Conservation (phyloP, 306 rosid species). For the Luffa aegyptiaca region DNA sequence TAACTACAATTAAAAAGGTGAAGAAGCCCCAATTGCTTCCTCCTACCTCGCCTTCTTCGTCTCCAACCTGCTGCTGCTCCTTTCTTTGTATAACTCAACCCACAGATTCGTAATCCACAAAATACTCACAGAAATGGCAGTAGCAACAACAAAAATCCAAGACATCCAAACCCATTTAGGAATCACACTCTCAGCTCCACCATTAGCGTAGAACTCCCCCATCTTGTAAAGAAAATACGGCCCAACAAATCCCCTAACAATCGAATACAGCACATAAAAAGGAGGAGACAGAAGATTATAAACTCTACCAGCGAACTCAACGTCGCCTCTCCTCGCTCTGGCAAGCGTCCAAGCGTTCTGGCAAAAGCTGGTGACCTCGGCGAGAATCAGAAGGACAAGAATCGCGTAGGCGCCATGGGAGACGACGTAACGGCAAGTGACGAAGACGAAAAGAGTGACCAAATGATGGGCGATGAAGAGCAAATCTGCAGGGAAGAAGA, state of each 20-base stretch:
- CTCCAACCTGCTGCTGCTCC: conserved; percentile 27
- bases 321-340: conserved; percentile 30
- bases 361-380: conserved; percentile 68
- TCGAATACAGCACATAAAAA: conserved; percentile 42
- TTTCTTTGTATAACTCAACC: conserved; percentile 44
- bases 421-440: conserved; percentile 77
- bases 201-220: conserved; percentile 40
- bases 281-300: conserved; percentile 49
- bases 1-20: not conserved
- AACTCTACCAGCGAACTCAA: conserved; percentile 35
- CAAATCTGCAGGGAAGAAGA: conserved; percentile 55
- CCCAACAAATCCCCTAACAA: conserved; percentile 53
- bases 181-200: conserved; percentile 41
- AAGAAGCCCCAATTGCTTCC: not conserved
- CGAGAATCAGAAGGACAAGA: conserved; percentile 50
- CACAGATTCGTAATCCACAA: conserved; percentile 80
- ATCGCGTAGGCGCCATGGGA: conserved; percentile 59
- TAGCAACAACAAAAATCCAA: conserved; percentile 56
- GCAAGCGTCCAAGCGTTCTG: conserved; percentile 91
- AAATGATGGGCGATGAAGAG: conserved; percentile 85
- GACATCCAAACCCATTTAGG: conserved; percentile 82
- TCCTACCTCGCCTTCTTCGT: conserved; percentile 45
- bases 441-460: conserved; percentile 75
- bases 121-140: conserved; percentile 69
- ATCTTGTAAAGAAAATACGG: conserved; percentile 60